Evolutionary conservation across 2,329 filamentous ascomycete species (phyloP), one percentile per base, ranked within the genome.

Genomic region (Hypoxylon sp.): DNA sequence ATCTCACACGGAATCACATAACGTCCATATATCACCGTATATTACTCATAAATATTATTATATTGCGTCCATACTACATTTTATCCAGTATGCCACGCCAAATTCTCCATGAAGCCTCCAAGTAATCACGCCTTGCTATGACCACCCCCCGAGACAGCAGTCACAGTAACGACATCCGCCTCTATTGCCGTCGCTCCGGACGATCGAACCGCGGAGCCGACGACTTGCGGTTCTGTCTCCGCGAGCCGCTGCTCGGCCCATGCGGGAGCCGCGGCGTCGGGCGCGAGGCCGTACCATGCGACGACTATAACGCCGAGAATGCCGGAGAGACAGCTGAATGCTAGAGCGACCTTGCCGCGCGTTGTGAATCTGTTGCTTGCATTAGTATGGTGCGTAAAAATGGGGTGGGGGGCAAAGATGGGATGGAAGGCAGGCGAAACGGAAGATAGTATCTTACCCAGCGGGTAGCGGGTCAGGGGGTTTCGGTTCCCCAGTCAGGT

Each of bases 281-380:
- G 68, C 0, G 78, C 82, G 66, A 87, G 77, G 1, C 89, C 91
- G 78, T 92, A 94, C 84, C 90, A 90, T 1, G 84, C 85, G 61
- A 96, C 89, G 11, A 88, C 87, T 0, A 80, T 84, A 73, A 94
- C 84, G 8, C 93, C 93, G 5, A 93, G 73, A 53, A 94, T 82
- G 2, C 92, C 93, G 14, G 86, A 86, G 2, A 94, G 69, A 70
- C 86, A 87, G 75, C 90, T 93, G 76, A 95, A 93, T 1, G 90
- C 90, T 72, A 96, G 80, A 10, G 93, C 93, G 1, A 94, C 86
- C 47, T 92, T 91, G 6, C 93, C 93, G 37, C 86, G 85, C 0
- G 89, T 78, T 0, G 90, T 93, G 77, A 94, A 94, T 0, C 85
- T 85, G 37, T 24, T n/a, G 14, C 1, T 35, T 37, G 14, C 0